Base-by-base conservation (phyloP, 2,329 filamentous ascomycete species). In the Didymosphaeria variabile region DNA sequence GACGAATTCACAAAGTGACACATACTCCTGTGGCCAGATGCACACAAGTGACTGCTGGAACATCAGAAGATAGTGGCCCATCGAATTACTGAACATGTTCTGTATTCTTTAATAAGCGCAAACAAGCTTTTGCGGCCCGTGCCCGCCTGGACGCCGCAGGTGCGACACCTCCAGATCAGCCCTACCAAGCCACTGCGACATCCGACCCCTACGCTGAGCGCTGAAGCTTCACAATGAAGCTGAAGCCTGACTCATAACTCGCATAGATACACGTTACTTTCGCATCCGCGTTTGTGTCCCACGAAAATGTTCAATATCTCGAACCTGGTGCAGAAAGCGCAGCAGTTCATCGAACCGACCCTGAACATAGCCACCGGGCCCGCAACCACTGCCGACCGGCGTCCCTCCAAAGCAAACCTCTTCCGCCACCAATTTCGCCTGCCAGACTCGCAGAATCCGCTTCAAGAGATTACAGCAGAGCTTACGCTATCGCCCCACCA, bases 361-460 rank as follows among this genome's bases (percentile, higher is more conserved):
- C 89, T 93, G 77, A 89, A 91, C 74, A 79, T 82, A 45, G 88
- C 89, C 34, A 40, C 50, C 68, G 85, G 92, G 61, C 88, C 90
- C 69, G 42, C 42, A 2, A 87, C 89, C 73, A 69, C 75, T 12
- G 88, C 90, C 61, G 92, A 95, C 79, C 87, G 87, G 65, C 91
- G 92, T 77, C 93, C 94, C 53, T 94, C 94, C 75, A 98, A 97
- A 82, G 89, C 93, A 58, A 90, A 91, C 55, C 88, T 98, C 61
- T 99, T 98, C 83, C 93, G 95, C 82, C 90, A 91, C 79, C 95
- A 99, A 81, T 99, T 99, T 83, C 92, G 95, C 68, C 90, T 99
- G 36, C 95, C 95, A 49, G 89, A 93, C 74, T 91, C 92, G 42
- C 94, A 99, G 81, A 94, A 91, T 65, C 95, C 95, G 58, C 86